Percentiles rank a stretch among this genome's conserved stretches.
Evolutionary conservation across 306 rosid species (phyloP).

Genomic region (Morella rubra): DNA sequence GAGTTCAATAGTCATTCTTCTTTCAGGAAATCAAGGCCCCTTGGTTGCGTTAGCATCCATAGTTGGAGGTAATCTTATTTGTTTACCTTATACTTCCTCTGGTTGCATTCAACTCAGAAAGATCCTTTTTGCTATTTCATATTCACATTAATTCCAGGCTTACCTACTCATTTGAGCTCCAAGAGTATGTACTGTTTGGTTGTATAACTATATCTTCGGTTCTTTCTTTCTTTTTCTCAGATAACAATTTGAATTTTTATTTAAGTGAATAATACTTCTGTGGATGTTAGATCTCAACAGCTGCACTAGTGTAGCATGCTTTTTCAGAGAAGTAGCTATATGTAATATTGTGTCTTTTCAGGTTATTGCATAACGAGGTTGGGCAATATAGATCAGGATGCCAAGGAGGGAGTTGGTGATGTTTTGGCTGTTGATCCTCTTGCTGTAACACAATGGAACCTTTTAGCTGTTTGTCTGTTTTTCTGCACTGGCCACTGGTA

Average conservation of each 20-base stretch:
- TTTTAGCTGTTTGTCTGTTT: slow-evolving; percentile 78
- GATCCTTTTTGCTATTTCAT: slow-evolving; percentile 19
- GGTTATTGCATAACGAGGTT: slow-evolving; percentile 75
- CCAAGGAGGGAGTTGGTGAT: slow-evolving; percentile 40
- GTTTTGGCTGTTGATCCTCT: slow-evolving; percentile 39
- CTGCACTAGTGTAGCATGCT: not conserved
- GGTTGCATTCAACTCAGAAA: not conserved
- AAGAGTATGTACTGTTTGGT: slow-evolving; percentile 19
- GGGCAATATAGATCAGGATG: slow-evolving; percentile 39
- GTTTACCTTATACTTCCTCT: slow-evolving; percentile 22
- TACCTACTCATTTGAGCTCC: slow-evolving; percentile 15
- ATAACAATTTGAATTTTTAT: not conserved
- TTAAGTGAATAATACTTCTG: slow-evolving; percentile 4
- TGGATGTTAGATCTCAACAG: not conserved
- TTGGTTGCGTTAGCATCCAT: slow-evolving; percentile 64
- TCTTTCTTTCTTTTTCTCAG: no score
- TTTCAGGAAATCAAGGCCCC: slow-evolving; percentile 92
- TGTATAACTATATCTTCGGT: not conserved
- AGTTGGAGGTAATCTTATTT: slow-evolving; percentile 63
- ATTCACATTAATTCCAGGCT: slow-evolving; percentile 9
- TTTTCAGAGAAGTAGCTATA: slow-evolving; percentile 14
- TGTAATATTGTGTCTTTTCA: slow-evolving; percentile 36
- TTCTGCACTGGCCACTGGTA: slow-evolving; percentile 99
- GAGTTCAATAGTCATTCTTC: slow-evolving; percentile 79
- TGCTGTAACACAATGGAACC: slow-evolving; percentile 82